Percentiles rank a stretch among this genome's conserved stretches.
These are phyloP conservation scores for Blastocystis sp. DNA, from an alignment of 352 stramenopile species.

Conservation along the genomic window DNA sequence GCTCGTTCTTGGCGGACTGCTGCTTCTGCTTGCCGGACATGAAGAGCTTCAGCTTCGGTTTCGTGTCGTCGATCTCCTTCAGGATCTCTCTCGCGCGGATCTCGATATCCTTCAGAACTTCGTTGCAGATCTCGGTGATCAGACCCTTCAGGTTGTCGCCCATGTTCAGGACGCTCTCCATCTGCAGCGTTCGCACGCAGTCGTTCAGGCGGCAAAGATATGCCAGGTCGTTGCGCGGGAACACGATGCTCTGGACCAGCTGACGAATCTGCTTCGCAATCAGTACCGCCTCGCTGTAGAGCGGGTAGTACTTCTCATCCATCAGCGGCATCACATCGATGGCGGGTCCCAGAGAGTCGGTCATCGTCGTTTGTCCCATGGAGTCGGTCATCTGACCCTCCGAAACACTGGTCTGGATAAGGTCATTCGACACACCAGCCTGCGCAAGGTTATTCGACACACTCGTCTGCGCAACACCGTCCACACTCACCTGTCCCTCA, in stretches of 20 bases:
- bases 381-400: not conserved
- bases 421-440: no score
- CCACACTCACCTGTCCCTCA: not conserved
- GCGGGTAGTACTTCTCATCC: slow-evolving; percentile 28
- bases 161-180: slow-evolving; percentile 1
- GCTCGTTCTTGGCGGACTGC: slow-evolving; percentile 3
- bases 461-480: not conserved
- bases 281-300: slow-evolving; percentile 28
- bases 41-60: slow-evolving; percentile 41
- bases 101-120: slow-evolving; percentile 37
- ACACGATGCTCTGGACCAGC: not conserved
- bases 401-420: not conserved
- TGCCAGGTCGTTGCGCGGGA: not conserved
- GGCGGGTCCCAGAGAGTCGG: not conserved
- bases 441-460: not conserved
- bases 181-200: slow-evolving; percentile 12
- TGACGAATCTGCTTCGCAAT: slow-evolving; percentile 41
- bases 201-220: slow-evolving; percentile 47
- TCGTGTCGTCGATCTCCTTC: slow-evolving; percentile 29
- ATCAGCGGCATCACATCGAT: not conserved
- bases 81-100: slow-evolving; percentile 12
- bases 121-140: slow-evolving; percentile 6
- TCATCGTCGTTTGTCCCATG: no score
- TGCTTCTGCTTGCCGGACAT: slow-evolving; percentile 46
- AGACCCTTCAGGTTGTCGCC: slow-evolving; percentile 25